These are phyloP conservation scores for Deinandra increscens DNA, from an alignment of 129 eudicot genomes.

Conservation along the genomic window DNA sequence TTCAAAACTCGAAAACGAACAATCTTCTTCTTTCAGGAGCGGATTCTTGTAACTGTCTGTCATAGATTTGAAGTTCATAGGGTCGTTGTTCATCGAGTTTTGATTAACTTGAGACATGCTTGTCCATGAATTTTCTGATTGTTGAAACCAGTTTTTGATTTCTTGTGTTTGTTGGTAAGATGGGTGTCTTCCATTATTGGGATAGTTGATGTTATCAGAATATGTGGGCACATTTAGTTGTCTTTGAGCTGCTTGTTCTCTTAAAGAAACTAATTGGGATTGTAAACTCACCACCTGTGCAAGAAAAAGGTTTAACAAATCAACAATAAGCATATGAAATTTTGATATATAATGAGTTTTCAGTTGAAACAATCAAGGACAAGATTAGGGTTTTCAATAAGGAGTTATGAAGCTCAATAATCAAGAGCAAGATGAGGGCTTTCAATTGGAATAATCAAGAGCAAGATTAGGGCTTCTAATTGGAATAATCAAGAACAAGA, in stretches of 20 bases:
- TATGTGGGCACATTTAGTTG: conserved; percentile 34
- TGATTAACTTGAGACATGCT: conserved; percentile 55
- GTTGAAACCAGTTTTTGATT: conserved; percentile 68
- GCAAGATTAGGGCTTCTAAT: not conserved
- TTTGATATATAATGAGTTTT: not conserved
- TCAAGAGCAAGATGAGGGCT: conserved; percentile 19
- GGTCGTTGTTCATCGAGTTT: conserved; percentile 27
- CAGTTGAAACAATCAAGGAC: too few relatives aligned
- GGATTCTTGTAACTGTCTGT: conserved; percentile 40
- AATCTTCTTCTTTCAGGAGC: conserved; percentile 41
- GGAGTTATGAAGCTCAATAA: not conserved
- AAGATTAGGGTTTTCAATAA: not conserved
- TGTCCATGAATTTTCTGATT: conserved; percentile 46
- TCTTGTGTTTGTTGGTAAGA: conserved; percentile 55
- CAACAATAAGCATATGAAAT: conserved; percentile 6
- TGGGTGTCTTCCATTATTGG: conserved; percentile 38
- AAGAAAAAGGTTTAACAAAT: not conserved
- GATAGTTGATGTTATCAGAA: conserved; percentile 46
- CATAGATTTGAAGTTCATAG: conserved; percentile 34
- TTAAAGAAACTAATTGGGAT: conserved; percentile 73
- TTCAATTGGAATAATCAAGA: not conserved
- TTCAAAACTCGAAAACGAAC: conserved; percentile 62
- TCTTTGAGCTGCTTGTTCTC: conserved; percentile 69
- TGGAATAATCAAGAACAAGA: too few relatives aligned
- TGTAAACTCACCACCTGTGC: conserved; percentile 82